Base-by-base conservation (phyloP, 2,329 filamentous ascomycete species). In the Colletotrichum sp. region DNA sequence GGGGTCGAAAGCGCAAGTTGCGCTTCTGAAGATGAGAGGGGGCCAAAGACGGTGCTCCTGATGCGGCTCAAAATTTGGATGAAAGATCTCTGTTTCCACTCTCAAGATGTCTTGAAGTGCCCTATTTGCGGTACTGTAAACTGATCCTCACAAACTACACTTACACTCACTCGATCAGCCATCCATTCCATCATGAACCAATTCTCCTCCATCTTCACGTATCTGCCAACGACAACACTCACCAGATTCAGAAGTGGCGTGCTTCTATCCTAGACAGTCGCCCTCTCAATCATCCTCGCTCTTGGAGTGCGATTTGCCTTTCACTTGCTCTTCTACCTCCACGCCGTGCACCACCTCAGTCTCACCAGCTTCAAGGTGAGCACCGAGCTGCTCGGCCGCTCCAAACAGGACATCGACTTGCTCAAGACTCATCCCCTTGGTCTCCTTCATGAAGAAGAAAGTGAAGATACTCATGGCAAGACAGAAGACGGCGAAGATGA, bases 401-500 rank as follows among this genome's bases (percentile, higher is more conserved):
- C 52, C 52, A 7, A 56, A 56, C 1, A 56, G 24, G 1, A 56
- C 12, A 26, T 56, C 52, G 52, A 28, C 24, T 2, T 56, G 52
- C 7, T 56, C 52, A 28, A 56, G 52, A 56, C 52, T 56, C 21
- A 56, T 24, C 8, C 52, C 52, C 52, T 56, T 56, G 1, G 52
- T 56, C 52, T 56, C 52, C 52, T 56, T 56, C 52, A 56, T 56
- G 12, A 56, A 56, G 52, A 56, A 56, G 12, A 56, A 56, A 0
- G 21, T 56, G 24, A 56, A 56, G 12, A 82, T 78, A 2, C 87
- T 84, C n/a, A 87, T 83, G 3, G 85, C 81, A 71, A 84, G 87
- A 77, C 88, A 88, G 79, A 88, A 87, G 30, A 88, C 85, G n/a
- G 82, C 83, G 80, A 89, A 89, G 85, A 89, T 88, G 70, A 89